Evolutionary conservation across 2,329 filamentous ascomycete genomes (phyloP), one percentile per base, ranked within the genome.

Genomic region (Diplodia scrobiculata): DNA sequence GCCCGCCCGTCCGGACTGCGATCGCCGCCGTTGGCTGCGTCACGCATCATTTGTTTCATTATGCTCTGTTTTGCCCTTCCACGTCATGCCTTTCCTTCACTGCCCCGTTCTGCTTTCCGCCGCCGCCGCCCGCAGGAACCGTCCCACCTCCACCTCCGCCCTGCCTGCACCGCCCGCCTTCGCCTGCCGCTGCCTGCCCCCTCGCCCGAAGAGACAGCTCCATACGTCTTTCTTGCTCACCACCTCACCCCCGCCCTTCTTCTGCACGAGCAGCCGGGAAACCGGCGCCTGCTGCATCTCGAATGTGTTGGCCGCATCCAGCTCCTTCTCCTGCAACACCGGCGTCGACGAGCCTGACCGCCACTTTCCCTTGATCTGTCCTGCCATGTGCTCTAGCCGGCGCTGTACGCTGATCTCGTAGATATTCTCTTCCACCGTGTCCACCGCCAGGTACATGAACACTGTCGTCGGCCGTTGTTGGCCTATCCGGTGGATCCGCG

Each of bases 401-500:
- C 92, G 84, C 67, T 84, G 83, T 1, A 96, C 91, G 0, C 91
- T 95, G 38, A 97, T 85, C 67, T 93, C 87, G 78, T 98, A 92
- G 68, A 98, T 96, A 1, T 90, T 90, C 79, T 96, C 90, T 74
- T 99, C 95, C 0, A 98, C 91, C 0, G 94, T 96, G 62, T 90
- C 91, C 17, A 89, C 87, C n/a, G 97, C 86, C 2, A 98, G 84
- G 75, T 98, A 98, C 77, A 97, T 89, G 90, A 93, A 98, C 1
- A 98, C 92, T 0, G 91, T 97, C 0, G 95, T 99, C 70, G 91
- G 85, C 62, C 91, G 87, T 69, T 89, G 84, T 77, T 98, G 95
- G 0, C 95, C 95, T 69, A 99, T 99, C 41, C 95, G 87, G 75
- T 99, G 92, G 1, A 99, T 93, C 66, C 95, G 89, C 0, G 94